Percentiles rank a stretch among this genome's conserved stretches.
phyloP scores from a whole-genome alignment of 305 asterid species.

The Rubia tinctorum region DNA sequence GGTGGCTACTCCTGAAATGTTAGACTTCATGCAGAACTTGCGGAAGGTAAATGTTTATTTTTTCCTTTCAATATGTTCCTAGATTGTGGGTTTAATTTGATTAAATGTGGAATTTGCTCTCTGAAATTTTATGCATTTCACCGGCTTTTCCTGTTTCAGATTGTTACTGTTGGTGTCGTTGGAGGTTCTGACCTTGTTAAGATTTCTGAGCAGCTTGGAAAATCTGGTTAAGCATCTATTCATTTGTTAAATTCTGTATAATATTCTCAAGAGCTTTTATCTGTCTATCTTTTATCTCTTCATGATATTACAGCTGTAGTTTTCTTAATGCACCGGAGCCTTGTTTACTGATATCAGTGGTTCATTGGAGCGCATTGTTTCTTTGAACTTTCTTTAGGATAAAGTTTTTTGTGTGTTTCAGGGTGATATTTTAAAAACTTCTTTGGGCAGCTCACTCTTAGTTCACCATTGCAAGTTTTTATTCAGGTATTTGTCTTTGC shows the following conservation, averaged over 20 bases:
- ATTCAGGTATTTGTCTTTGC: constrained; percentile 21
- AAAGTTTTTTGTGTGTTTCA: neutral
- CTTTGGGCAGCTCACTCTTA: neutral
- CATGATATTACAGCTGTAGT: neutral
- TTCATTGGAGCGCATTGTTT: neutral
- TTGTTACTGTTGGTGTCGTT: constrained; percentile 83
- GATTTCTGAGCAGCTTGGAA: constrained; percentile 96
- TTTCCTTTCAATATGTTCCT: neutral
- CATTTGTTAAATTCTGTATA: neutral
- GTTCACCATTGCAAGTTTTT: constrained; percentile 3
- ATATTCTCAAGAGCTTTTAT: neutral
- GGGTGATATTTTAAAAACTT: neutral
- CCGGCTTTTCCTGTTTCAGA: constrained; percentile 41
- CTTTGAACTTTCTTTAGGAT: neutral
- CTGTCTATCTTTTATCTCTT: neutral
- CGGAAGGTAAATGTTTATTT: constrained; percentile 47
- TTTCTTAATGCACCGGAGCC: neutral
- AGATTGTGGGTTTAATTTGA: neutral
- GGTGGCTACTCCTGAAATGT: constrained; percentile 69
- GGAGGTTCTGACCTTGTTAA: constrained; percentile 98
- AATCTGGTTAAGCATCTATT: constrained; percentile 42
- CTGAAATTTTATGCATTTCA: constrained; percentile 9
- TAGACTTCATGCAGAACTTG: constrained; percentile 71
- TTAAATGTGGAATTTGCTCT: neutral
- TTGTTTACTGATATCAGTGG: neutral